These are phyloP conservation scores for Hura crepitans DNA, from an alignment of 441 rosid genomes.

Conservation along the genomic window DNA sequence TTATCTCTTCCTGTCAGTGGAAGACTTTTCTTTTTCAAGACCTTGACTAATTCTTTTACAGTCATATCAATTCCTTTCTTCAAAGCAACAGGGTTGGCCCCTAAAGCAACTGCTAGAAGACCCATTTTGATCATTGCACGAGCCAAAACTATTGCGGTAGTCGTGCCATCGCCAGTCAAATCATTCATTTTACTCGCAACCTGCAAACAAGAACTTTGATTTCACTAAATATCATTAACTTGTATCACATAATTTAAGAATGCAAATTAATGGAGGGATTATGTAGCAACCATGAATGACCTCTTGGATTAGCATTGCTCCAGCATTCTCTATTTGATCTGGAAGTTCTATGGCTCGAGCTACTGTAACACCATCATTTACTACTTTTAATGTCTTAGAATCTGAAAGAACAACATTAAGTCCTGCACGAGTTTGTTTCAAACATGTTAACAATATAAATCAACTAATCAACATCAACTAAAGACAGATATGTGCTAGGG, in stretches of 20 bases:
- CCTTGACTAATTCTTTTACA: constrained; percentile 55
- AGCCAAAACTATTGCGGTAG: constrained; percentile 84
- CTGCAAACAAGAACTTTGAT: constrained; percentile 37
- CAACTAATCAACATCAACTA: constrained; percentile 7
- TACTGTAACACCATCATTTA: constrained; percentile 88
- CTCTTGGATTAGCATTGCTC: constrained; percentile 83
- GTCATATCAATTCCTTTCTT: constrained; percentile 74
- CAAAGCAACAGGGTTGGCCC: constrained; percentile 77
- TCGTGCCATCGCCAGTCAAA: constrained; percentile 89
- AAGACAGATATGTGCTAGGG: too few species aligned
- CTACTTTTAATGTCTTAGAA: constrained; percentile 47
- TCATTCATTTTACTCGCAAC: constrained; percentile 77
- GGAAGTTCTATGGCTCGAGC: constrained; percentile 70
- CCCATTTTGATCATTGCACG: constrained; percentile 77
- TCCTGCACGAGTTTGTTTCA: constrained; percentile 45
- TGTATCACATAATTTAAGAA: constrained; percentile 5
- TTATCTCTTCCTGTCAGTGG: constrained; percentile 61
- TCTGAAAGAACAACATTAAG: constrained; percentile 73
- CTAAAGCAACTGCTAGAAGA: constrained; percentile 64
- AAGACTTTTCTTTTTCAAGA: constrained; percentile 53
- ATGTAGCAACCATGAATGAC: constrained; percentile 60
- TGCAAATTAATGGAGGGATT: constrained; percentile 21
- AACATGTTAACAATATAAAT: constrained; percentile 23
- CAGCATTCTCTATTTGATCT: constrained; percentile 73
- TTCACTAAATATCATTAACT: constrained; percentile 9